Conservation (phyloP, 2,329 filamentous ascomycete species). For the Triangularia setosa region DNA sequence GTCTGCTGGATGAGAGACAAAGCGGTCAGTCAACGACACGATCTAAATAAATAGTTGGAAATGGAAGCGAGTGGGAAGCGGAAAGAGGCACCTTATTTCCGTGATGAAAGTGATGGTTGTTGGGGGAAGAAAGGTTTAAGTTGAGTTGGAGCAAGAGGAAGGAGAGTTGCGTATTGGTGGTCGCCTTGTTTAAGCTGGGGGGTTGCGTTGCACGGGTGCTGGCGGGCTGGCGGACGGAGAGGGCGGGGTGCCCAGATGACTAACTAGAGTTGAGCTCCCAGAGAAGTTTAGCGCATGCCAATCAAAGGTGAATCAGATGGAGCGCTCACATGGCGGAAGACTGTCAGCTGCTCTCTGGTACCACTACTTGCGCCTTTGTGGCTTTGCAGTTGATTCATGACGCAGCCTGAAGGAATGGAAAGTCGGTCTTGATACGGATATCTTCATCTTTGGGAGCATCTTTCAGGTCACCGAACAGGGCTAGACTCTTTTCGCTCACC, state of each 20-base stretch:
- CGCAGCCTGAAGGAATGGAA: background rate
- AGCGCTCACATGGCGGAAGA: constrained; percentile 22
- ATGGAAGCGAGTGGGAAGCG: background rate
- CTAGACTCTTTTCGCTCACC: background rate
- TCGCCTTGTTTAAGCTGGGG: constrained; percentile 23
- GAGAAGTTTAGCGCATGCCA: constrained; percentile 16
- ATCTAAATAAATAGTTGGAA: background rate
- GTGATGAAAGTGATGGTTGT: constrained; percentile 5
- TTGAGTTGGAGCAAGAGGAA: constrained; percentile 17
- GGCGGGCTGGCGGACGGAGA: constrained; percentile 10
- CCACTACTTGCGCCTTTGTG: constrained; percentile 8
- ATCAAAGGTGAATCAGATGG: constrained; percentile 24
- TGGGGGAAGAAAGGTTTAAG: constrained; percentile 22
- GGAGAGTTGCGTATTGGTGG: constrained; percentile 18
- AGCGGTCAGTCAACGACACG: background rate
- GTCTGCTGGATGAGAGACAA: background rate
- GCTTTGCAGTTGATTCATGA: constrained; percentile 2
- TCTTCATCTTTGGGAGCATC: background rate
- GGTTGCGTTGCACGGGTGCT: constrained; percentile 11
- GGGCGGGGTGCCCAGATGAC: constrained; percentile 28
- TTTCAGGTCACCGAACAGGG: background rate
- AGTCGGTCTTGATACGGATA: background rate
- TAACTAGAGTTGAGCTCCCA: constrained; percentile 15
- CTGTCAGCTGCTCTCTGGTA: constrained; percentile 10
- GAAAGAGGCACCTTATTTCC: constrained; percentile 8